Percentiles rank a stretch among this genome's conserved stretches.
These are phyloP conservation scores for Corylus heterophylla DNA, from an alignment of 306 rosid species.

Conservation along the genomic window DNA sequence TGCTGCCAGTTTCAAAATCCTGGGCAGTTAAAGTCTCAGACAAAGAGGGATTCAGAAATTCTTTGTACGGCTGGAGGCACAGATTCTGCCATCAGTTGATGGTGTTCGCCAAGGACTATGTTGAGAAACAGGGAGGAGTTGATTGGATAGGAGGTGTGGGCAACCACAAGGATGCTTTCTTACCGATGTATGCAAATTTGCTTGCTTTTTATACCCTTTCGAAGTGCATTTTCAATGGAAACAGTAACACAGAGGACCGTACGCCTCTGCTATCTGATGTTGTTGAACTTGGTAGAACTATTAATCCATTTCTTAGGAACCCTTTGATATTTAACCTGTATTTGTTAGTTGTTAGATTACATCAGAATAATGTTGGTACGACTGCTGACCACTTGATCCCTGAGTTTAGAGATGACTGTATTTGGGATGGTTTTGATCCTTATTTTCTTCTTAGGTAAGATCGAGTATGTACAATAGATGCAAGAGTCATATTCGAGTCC, in stretches of 20 bases:
- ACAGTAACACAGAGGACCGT: constrained; percentile 32
- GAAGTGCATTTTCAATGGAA: constrained; percentile 53
- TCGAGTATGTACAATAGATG: constrained; percentile 28
- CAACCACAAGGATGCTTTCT: constrained; percentile 94
- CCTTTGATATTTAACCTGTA: constrained; percentile 71
- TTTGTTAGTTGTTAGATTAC: constrained; percentile 53
- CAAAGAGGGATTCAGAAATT: constrained; percentile 43
- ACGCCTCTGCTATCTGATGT: constrained; percentile 40
- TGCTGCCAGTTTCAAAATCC: constrained; percentile 52
- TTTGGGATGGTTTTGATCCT: constrained; percentile 78
- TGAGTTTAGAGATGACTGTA: constrained; percentile 35
- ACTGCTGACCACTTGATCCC: constrained; percentile 30
- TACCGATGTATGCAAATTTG: constrained; percentile 73
- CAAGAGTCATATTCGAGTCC: constrained; percentile 20
- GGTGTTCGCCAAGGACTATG: constrained; percentile 52
- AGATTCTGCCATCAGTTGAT: constrained; percentile 60
- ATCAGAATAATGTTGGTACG: constrained; percentile 44
- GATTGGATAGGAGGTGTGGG: constrained; percentile 95
- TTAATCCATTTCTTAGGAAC: constrained; percentile 65
- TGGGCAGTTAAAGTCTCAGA: constrained; percentile 27
- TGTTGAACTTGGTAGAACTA: constrained; percentile 54
- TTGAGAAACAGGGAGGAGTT: constrained; percentile 43
- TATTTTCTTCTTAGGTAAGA: constrained; percentile 75
- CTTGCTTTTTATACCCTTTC: constrained; percentile 79
- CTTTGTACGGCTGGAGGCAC: constrained; percentile 52